Conservation (phyloP, 2,329 filamentous ascomycete genomes). For the Botrytis squamosa region DNA sequence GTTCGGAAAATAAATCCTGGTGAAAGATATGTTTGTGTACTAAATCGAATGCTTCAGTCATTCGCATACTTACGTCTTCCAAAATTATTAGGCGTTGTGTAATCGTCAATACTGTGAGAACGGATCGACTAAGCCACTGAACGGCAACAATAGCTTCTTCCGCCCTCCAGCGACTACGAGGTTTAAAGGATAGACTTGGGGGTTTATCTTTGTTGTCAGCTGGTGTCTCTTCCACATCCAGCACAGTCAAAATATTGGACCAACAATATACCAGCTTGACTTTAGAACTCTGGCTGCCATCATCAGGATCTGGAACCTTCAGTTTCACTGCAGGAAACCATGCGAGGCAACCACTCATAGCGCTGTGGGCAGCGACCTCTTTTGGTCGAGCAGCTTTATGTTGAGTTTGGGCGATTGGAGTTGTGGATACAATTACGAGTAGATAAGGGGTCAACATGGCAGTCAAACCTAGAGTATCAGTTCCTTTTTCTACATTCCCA, state of each 20-base stretch:
- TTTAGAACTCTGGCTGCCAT: constrained; percentile 68
- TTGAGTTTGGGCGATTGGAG: constrained; percentile 92
- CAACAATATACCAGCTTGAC: constrained; percentile 96
- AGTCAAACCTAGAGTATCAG: constrained; percentile 84
- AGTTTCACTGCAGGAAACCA: constrained; percentile 97
- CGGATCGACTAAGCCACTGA: constrained; percentile 94
- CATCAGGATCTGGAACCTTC: constrained; percentile 68
- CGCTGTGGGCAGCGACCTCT: constrained; percentile 83
- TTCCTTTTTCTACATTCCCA: constrained; percentile 88
- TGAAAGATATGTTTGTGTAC: constrained; percentile 92
- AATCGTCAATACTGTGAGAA: constrained; percentile 87
- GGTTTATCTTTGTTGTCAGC: constrained; percentile 73
- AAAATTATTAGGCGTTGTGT: constrained; percentile 90
- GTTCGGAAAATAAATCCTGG: constrained; percentile 82
- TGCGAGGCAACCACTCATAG: constrained; percentile 88
- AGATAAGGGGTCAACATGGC: constrained; percentile 95
- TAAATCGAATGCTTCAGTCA: constrained; percentile 93
- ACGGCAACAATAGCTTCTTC: constrained; percentile 95
- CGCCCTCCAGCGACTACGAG: constrained; percentile 85
- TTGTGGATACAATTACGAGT: constrained; percentile 95
- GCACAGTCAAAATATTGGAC: constrained; percentile 93
- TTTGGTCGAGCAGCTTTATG: constrained; percentile 91
- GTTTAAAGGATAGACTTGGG: constrained; percentile 73
- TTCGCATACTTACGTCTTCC: constrained; percentile 83
- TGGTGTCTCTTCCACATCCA: constrained; percentile 78